phyloP scores from a whole-genome alignment of 2,329 filamentous ascomycete genomes.

The Pseudogymnoascus sp. region DNA sequence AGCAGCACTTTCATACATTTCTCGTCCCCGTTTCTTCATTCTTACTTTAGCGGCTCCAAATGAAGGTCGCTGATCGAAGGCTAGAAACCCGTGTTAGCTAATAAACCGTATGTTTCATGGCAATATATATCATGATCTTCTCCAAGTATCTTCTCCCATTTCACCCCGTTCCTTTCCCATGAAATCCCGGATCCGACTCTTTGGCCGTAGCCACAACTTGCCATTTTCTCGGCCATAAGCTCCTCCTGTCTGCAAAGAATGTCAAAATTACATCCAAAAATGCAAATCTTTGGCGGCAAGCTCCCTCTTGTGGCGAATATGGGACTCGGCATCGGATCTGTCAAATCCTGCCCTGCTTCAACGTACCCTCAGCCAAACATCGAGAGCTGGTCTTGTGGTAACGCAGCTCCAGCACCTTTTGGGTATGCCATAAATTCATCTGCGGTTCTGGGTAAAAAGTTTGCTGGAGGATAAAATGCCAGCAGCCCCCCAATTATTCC shows the following conservation, averaged over 20 bases:
- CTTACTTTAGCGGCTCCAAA: not conserved
- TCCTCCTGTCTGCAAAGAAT: slow-evolving; percentile 18
- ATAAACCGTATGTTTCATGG: not conserved
- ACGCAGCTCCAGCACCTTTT: not conserved
- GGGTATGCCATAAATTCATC: not conserved
- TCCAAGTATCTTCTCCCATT: slow-evolving; percentile 19
- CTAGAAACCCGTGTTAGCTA: not conserved
- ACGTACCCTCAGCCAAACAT: slow-evolving; percentile 24
- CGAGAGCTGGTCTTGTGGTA: not conserved
- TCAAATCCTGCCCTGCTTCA: slow-evolving; percentile 20
- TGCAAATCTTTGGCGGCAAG: slow-evolving; percentile 22
- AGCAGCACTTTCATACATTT: not conserved
- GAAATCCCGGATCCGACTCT: slow-evolving; percentile 15
- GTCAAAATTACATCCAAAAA: slow-evolving; percentile 20
- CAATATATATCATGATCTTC: slow-evolving; percentile 12
- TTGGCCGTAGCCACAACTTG: slow-evolving; percentile 9
- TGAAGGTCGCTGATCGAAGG: not conserved
- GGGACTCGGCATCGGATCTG: slow-evolving; percentile 22
- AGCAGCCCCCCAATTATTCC: slow-evolving; percentile 32
- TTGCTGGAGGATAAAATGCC: slow-evolving; percentile 35
- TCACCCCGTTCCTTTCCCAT: slow-evolving; percentile 20
- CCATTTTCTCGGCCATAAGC: slow-evolving; percentile 18
- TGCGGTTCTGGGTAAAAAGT: not conserved
- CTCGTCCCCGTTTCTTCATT: not conserved
- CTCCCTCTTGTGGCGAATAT: slow-evolving; percentile 19